A percentile compares a stretch with the other conserved stretches of the same genome.
phyloP scores from a whole-genome alignment of 148 eudicot species.

The Mesembryanthemum crystallinum region DNA sequence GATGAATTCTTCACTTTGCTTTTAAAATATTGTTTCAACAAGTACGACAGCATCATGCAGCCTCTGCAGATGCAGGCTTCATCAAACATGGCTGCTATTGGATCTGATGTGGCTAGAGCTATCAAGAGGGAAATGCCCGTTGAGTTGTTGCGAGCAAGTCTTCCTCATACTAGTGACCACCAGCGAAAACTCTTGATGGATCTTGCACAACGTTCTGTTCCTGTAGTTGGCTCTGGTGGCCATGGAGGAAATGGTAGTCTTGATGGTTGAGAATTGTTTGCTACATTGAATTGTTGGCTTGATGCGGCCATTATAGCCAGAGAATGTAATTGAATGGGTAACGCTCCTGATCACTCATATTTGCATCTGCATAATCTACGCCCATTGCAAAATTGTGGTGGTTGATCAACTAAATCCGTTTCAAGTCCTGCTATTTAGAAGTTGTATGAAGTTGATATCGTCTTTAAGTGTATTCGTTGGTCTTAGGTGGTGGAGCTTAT shows the following conservation, averaged over 20 bases:
- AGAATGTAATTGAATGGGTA: background rate
- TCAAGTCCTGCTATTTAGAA: slow-evolving; percentile 11
- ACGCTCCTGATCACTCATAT: background rate
- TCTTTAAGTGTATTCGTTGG: slow-evolving; percentile 14
- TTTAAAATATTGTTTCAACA: slow-evolving; percentile 74
- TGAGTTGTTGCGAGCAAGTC: slow-evolving; percentile 84
- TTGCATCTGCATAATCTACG: background rate
- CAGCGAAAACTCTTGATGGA: slow-evolving; percentile 72
- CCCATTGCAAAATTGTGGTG: slow-evolving; percentile 6
- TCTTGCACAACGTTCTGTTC: slow-evolving; percentile 77
- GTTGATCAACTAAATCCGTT: background rate
- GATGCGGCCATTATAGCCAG: background rate
- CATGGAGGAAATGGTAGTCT: slow-evolving; percentile 42
- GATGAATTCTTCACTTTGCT: slow-evolving; percentile 80
- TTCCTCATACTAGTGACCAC: slow-evolving; percentile 79
- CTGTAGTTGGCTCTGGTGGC: slow-evolving; percentile 53
- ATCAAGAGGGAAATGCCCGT: slow-evolving; percentile 89
- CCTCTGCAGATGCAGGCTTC: slow-evolving; percentile 38
- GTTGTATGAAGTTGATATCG: slow-evolving; percentile 15
- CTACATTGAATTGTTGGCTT: background rate
- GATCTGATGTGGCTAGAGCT: slow-evolving; percentile 59
- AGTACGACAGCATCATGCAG: slow-evolving; percentile 71
- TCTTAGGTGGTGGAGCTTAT: slow-evolving; percentile 31
- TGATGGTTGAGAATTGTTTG: slow-evolving; percentile 20
- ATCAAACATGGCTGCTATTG: slow-evolving; percentile 36